phyloP scores from a whole-genome alignment of 257 asterid species.

The Solanum chilense region DNA sequence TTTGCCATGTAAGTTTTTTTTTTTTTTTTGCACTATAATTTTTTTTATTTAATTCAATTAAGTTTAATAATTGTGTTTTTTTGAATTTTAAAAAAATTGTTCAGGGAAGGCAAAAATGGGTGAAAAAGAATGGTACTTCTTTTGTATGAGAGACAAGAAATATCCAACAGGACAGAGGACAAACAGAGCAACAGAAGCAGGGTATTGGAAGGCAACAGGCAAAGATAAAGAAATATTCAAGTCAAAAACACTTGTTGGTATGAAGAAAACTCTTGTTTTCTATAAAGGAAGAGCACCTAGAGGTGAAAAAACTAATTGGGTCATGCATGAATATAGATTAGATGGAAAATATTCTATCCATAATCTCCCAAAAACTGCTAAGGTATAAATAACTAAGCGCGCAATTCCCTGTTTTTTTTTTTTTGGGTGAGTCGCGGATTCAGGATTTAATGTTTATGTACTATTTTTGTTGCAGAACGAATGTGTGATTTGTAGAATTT shows the following conservation, averaged over 20 bases:
- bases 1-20: slow-evolving; percentile 55
- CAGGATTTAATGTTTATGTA: not conserved
- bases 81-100: not conserved
- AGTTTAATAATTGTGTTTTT: not conserved
- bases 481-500: slow-evolving; percentile 67
- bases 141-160: slow-evolving; percentile 58
- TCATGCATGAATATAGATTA: slow-evolving; percentile 68
- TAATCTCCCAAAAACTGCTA: slow-evolving; percentile 28
- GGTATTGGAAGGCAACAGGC: slow-evolving; percentile 83
- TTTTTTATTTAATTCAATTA: not conserved
- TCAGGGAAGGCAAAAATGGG: slow-evolving; percentile 76
- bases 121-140: slow-evolving; percentile 70
- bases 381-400: slow-evolving; percentile 9
- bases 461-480: slow-evolving; percentile 34
- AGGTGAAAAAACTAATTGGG: slow-evolving; percentile 66
- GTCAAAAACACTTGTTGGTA: slow-evolving; percentile 42
- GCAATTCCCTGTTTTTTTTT: not conserved
- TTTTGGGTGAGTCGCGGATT: not conserved
- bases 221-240: slow-evolving; percentile 55
- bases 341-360: slow-evolving; percentile 36
- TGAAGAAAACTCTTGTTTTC: slow-evolving; percentile 72
- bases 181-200: slow-evolving; percentile 66
- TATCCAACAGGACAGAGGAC: slow-evolving; percentile 75
- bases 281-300: slow-evolving; percentile 67
- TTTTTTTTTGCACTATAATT: not conserved